Evolutionary conservation across 257 asterid genomes (phyloP).

Genomic region (Solanum neorickii): DNA sequence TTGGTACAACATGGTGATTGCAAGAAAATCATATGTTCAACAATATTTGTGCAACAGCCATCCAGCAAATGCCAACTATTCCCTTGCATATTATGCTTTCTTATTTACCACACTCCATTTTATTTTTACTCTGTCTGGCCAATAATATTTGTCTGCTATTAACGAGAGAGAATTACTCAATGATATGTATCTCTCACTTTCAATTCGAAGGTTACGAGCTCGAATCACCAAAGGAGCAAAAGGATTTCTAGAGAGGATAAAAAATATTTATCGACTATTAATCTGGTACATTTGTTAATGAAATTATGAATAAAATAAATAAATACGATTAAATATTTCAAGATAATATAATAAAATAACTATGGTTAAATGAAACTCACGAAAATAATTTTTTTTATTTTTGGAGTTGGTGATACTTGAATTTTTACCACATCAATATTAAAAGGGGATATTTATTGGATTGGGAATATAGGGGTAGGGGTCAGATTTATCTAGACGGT

Average conservation of each 20-base stretch:
- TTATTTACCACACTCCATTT: neutral
- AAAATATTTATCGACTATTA: too few relatives aligned
- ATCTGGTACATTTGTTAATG: neutral
- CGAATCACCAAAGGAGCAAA: neutral
- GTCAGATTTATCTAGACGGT: neutral
- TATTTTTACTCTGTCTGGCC: neutral
- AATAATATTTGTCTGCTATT: too few relatives aligned
- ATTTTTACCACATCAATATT: neutral
- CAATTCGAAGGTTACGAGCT: neutral
- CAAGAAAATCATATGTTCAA: neutral
- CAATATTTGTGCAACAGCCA: conserved; percentile 8
- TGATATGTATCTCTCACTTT: too few relatives aligned
- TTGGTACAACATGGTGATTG: conserved; percentile 21
- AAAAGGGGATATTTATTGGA: neutral
- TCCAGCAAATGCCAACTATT: conserved; percentile 2
- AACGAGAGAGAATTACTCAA: neutral
- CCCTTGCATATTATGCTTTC: neutral
- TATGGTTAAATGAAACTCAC: too few relatives aligned
- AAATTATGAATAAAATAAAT: too few relatives aligned
- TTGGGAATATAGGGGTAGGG: neutral
- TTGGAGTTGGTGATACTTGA: neutral
- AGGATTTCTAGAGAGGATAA: neutral
- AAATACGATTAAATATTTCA: too few relatives aligned
- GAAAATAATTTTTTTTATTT: neutral
- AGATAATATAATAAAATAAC: too few relatives aligned